phyloP scores from a whole-genome alignment of 2,329 filamentous ascomycete species.

The Fusarium anguioides region DNA sequence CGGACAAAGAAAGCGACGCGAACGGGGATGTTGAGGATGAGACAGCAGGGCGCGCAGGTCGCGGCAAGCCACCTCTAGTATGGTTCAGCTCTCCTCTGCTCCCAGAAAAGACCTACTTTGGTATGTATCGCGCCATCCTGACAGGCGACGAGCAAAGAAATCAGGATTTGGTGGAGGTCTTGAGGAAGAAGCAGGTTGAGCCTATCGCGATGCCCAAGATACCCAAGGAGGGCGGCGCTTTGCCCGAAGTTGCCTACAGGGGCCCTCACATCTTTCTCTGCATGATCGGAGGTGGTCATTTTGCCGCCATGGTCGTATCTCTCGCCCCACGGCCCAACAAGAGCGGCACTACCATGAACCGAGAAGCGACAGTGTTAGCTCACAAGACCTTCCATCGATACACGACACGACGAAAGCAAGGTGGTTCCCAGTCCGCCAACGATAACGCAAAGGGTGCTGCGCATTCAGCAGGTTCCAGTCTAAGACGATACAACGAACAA shows the following conservation, averaged over 20 bases:
- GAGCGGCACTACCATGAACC: constrained; percentile 75
- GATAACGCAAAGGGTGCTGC: constrained; percentile 94
- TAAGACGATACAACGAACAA: constrained; percentile 94
- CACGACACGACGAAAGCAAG: constrained; percentile 94
- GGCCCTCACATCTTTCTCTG: constrained; percentile 93
- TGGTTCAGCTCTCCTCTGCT: constrained; percentile 86
- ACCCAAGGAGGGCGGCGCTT: constrained; percentile 67
- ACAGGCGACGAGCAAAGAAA: constrained; percentile 75
- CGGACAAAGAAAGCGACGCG: constrained; percentile 60
- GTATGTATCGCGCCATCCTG: constrained; percentile 86
- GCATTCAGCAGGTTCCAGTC: constrained; percentile 89
- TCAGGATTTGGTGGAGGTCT: constrained; percentile 69
- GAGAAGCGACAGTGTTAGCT: constrained; percentile 87
- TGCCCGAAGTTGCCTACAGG: constrained; percentile 67
- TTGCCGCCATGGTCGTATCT: constrained; percentile 95
- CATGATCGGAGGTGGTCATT: constrained; percentile 98
- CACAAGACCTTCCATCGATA: constrained; percentile 99
- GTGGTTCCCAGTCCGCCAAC: constrained; percentile 92
- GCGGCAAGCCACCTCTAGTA: constrained; percentile 78
- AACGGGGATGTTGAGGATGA: constrained; percentile 59
- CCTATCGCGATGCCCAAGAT: constrained; percentile 67
- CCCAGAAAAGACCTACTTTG: constrained; percentile 82
- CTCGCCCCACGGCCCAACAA: constrained; percentile 83
- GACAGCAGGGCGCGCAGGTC: constrained; percentile 59
- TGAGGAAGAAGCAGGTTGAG: constrained; percentile 81